These are phyloP conservation scores for Diplodia mutila DNA, from an alignment of 2,329 filamentous ascomycete genomes.

Conservation along the genomic window DNA sequence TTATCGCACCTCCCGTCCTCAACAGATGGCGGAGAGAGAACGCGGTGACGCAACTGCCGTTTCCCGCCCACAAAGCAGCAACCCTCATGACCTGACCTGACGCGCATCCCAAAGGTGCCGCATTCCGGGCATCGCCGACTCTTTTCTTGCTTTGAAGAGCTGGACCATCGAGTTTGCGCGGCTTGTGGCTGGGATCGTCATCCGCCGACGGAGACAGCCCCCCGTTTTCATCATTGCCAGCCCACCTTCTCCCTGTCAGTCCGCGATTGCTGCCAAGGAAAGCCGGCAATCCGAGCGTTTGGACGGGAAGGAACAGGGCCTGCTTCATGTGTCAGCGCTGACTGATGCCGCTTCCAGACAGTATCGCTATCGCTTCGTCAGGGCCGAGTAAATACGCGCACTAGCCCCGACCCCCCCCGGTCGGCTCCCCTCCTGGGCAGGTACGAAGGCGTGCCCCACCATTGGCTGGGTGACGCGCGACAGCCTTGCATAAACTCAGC, in stretches of 20 bases:
- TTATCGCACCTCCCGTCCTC: too few species aligned
- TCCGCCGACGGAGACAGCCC: constrained; percentile 1
- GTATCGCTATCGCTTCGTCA: too few species aligned
- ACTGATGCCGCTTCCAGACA: not conserved
- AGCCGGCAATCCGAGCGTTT: not conserved
- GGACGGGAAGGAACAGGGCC: not conserved
- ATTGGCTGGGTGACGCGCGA: constrained; percentile 19
- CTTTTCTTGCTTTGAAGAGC: not conserved
- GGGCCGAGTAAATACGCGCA: not conserved
- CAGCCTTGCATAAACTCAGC: constrained; percentile 22
- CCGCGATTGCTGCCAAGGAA: constrained; percentile 1
- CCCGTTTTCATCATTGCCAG: constrained; percentile 18
- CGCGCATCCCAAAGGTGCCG: not conserved
- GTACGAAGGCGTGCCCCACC: constrained; percentile 16
- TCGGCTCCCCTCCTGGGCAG: constrained; percentile 13
- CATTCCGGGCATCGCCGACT: not conserved
- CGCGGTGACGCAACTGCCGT: constrained; percentile 19
- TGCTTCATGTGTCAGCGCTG: not conserved
- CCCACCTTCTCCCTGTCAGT: not conserved
- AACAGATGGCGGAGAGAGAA: not conserved
- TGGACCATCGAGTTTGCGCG: not conserved
- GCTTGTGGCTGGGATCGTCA: constrained; percentile 17
- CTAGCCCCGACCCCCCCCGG: not conserved
- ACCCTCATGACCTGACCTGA: too few species aligned
- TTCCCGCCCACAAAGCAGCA: too few species aligned